Base-by-base conservation (phyloP, 2,329 filamentous ascomycete genomes). In the Xylariaceae sp. region DNA sequence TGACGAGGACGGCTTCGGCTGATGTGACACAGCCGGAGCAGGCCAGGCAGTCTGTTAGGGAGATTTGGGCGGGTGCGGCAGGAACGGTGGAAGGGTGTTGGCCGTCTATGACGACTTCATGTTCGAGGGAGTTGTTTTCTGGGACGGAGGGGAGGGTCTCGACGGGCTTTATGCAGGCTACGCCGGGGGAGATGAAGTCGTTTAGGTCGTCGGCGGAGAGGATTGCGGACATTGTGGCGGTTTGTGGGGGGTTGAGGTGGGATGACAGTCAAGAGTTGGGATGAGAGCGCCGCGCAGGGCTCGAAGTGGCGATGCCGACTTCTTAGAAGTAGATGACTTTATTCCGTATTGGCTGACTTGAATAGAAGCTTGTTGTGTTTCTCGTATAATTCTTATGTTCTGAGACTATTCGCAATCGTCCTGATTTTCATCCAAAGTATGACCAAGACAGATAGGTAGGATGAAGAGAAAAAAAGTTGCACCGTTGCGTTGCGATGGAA, bases 21-120 rank as follows among this genome's bases (percentile, higher is more conserved):
- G 92, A 96, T 17, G 94, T 99, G 55, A 99, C 94, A 74, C 94
- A 99, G 56, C 94, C 94, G 8, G 94, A 97, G 75, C 94, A 99
- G 55, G 94, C 94, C 54, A 99, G 87, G 71, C 94, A 99, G 75
- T 99, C 94, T 5, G 94, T 97, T 62, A 99, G 84, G 53, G 92
- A 97, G 68, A 99, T 97, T 72, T 96, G 87, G 5, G 93, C 92
- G 0, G 92, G 90, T 55, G 83, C 81, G 69, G 55, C 76, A 71
- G 49, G 15, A 1, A 81, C 77, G 59, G 84, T 17, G 77, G 23
- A 30, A 2, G 54, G 78, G 71, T 18, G 78, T 71, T 52, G 87
- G 73, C 95, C 93, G 79, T 97, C 94, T 67, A 93, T 92, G 58
- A 93, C 92, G 64, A 97, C 92, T 83, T 97, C 92, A 75, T 92